Percentiles rank a stretch among this genome's conserved stretches.
Evolutionary conservation across 2,329 filamentous ascomycete species (phyloP).

Genomic region (Metarhizium sp.): DNA sequence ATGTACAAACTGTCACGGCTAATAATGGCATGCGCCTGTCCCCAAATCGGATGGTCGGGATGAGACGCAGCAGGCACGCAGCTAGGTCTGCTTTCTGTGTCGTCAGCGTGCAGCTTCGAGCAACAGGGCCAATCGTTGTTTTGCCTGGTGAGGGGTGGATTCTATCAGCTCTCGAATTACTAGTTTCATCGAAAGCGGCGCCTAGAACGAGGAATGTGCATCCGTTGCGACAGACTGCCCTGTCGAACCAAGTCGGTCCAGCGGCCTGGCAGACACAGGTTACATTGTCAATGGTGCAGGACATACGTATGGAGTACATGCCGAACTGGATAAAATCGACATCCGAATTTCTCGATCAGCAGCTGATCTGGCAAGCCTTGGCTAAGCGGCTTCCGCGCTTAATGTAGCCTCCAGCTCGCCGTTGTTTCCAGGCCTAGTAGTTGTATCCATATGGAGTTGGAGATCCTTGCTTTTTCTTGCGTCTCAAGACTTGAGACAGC

Average conservation of each 20-base stretch:
- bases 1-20: background rate
- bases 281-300: too few species aligned
- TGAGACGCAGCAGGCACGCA: slow-evolving; percentile 2
- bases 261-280: background rate
- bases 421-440: too few species aligned
- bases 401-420: too few species aligned
- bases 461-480: too few species aligned
- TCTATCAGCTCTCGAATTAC: background rate
- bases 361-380: too few species aligned
- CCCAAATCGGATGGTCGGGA: slow-evolving; percentile 11
- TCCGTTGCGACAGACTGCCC: background rate
- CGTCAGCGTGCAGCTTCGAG: slow-evolving; percentile 15
- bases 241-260: too few species aligned
- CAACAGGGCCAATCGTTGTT: background rate
- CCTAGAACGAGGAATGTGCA: background rate
- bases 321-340: too few species aligned
- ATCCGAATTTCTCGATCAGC: too few species aligned
- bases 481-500: too few species aligned
- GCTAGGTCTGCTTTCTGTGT: slow-evolving; percentile 9
- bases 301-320: too few species aligned
- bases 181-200: background rate
- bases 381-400: too few species aligned
- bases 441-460: background rate
- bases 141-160: background rate
- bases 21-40: background rate